Evolutionary conservation across 192 early-diverging fungal genomes (phyloP), one percentile per base, ranked within the genome.

Genomic region (Coemansia sp.): DNA sequence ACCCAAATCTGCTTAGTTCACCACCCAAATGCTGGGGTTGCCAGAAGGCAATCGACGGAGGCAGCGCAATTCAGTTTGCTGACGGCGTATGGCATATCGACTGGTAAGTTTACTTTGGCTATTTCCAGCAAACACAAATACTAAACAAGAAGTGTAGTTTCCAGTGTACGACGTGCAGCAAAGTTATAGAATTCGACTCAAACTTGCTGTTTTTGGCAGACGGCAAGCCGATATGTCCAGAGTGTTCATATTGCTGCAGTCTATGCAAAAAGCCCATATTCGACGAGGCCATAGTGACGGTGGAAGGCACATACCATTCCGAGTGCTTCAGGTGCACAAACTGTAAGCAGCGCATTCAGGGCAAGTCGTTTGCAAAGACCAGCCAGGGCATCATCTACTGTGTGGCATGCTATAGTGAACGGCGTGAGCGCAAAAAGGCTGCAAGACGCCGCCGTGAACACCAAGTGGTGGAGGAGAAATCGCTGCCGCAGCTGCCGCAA

Each of bases 231-330:
- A 83, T 91, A 42, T 91, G 89, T 48, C 85, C 89, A 58, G 84
- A 87, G 42, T 91, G 89, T 69, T 88, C 87, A 11, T 89, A 91
- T 48, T 83, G 71, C 61, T 91, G 89, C 75, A 77, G 80, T 34
- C 64, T 82, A 40, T 91, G 89, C 75, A 86, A 82, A 41, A 78
- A 82, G 60, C 72, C 84, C 16, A 91, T 91, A 49, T 81, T 81
- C 5, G 88, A 91, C 52, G 89, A 91, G 61, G 88, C 89, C n/a
- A 88, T 91, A 37, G 87, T 91, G 66, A 89, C 89, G 6, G 89
- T 86, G 5, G 85, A 88, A 39, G 88, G 87, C 23, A 83, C 89
- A 21, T 91, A 89, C 56, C 89, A 91, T 46, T 83, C 84, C 4
- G 88, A 88, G 48, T 91, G 89, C 52, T 91, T 91, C 67, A 71